Percentiles rank a stretch among this genome's conserved stretches.
Evolutionary conservation across 2,329 filamentous ascomycete species (phyloP).

Genomic region (Orbilia blumenaviensis): DNA sequence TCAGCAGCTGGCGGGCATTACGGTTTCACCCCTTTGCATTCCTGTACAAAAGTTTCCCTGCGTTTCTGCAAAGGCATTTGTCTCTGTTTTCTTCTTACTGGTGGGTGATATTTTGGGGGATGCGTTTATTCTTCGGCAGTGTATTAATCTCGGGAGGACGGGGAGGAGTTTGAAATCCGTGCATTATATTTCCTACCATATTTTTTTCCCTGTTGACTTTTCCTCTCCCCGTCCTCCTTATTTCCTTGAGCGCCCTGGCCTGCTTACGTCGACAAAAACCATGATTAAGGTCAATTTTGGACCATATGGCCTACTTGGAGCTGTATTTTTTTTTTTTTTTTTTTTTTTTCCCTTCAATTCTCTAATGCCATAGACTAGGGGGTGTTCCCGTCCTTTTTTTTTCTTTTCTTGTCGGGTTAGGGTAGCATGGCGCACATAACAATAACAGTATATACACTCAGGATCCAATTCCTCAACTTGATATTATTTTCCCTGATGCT

Average conservation of each 20-base stretch:
- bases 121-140: not conserved
- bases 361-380: conserved; percentile 27
- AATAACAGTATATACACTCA: conserved; percentile 29
- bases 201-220: too few species aligned
- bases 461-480: conserved; percentile 32
- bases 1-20: not conserved
- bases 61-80: not conserved
- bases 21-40: not conserved
- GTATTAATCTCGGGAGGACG: conserved; percentile 1
- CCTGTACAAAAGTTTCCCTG: conserved; percentile 29
- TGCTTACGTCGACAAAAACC: not conserved
- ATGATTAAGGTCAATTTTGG: not conserved
- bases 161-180: conserved; percentile 1
- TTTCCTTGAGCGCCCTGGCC: not conserved
- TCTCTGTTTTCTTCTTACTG: not conserved
- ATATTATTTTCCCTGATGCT: not conserved
- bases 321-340: not conserved
- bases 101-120: not conserved
- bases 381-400: conserved; percentile 8
- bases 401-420: not conserved
- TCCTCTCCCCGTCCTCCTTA: too few species aligned
- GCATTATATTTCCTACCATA: conserved; percentile 9
- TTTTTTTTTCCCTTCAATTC: not conserved
- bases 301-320: too few species aligned
- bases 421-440: conserved; percentile 30